Conservation (phyloP, 306 rosid species). For the Phaseolus lunatus region DNA sequence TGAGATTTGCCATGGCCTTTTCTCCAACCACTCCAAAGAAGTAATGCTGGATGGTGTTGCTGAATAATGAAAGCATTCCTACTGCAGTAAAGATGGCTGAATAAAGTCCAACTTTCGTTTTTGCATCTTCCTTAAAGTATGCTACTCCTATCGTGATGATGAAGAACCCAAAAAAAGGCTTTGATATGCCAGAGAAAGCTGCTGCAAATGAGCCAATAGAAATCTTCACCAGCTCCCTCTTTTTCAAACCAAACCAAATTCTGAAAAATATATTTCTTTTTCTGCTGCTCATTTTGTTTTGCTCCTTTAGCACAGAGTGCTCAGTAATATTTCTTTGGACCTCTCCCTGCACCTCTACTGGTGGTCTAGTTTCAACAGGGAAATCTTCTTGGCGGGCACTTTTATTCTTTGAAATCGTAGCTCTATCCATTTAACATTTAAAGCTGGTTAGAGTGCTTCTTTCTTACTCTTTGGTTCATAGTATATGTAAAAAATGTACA, state of each 20-base stretch:
- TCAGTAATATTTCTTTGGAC: slow-evolving; percentile 37
- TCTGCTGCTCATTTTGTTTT: slow-evolving; percentile 30
- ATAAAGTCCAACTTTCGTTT: slow-evolving; percentile 60
- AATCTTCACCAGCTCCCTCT: slow-evolving; percentile 63
- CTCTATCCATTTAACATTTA: slow-evolving; percentile 55
- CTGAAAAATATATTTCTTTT: slow-evolving; percentile 64
- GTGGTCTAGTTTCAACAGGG: slow-evolving; percentile 49
- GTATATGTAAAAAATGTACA: slow-evolving; percentile 16
- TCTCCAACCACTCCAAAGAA: slow-evolving; percentile 88
- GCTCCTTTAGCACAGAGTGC: slow-evolving; percentile 47
- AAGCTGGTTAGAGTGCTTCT: slow-evolving; percentile 42
- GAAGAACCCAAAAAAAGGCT: slow-evolving; percentile 80
- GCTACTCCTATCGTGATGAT: slow-evolving; percentile 88
- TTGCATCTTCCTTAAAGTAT: slow-evolving; percentile 61
- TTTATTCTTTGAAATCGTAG: slow-evolving; percentile 50
- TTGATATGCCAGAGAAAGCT: slow-evolving; percentile 81
- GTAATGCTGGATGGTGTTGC: slow-evolving; percentile 84
- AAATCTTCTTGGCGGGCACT: slow-evolving; percentile 51
- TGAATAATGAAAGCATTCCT: slow-evolving; percentile 77
- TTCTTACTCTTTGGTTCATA: neutral
- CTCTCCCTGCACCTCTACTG: slow-evolving; percentile 41
- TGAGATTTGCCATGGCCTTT: slow-evolving; percentile 80
- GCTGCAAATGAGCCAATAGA: slow-evolving; percentile 63
- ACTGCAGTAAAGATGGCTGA: slow-evolving; percentile 64
- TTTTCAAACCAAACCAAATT: slow-evolving; percentile 78